Conservation (phyloP, 768 basidiomycete species). For the Coprinopsis cinerea region DNA sequence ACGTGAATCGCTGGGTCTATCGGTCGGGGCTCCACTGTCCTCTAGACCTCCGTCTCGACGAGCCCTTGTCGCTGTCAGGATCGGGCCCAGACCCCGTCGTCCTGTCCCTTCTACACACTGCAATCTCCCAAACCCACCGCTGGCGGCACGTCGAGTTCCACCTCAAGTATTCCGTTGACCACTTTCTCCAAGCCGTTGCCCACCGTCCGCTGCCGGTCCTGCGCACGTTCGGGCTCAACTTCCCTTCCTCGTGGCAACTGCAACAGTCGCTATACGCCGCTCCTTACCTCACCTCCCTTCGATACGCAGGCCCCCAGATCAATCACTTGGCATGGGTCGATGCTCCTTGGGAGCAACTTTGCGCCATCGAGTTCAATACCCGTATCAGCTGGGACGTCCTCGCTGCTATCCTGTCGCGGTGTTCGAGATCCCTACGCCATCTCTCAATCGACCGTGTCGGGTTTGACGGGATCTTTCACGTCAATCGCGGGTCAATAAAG, state of each 20-base stretch:
- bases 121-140: background rate
- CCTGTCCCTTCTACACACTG: background rate
- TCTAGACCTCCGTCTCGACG: conserved; percentile 1
- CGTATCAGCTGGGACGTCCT: conserved; percentile 2
- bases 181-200: background rate
- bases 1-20: background rate
- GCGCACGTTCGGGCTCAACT: background rate
- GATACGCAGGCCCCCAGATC: background rate
- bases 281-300: background rate
- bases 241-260: background rate
- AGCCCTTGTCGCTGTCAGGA: background rate
- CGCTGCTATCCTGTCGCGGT: background rate
- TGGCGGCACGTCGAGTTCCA: background rate
- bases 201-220: background rate
- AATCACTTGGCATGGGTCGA: background rate
- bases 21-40: background rate
- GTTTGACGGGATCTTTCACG: conserved; percentile 3
- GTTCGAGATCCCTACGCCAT: background rate
- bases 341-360: background rate
- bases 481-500: background rate
- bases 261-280: background rate
- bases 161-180: background rate
- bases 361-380: background rate
- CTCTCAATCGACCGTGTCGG: background rate
- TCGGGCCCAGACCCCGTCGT: background rate